Evolutionary conservation across 768 basidiomycete genomes (phyloP).

Genomic region (Asterophora parasitica): DNA sequence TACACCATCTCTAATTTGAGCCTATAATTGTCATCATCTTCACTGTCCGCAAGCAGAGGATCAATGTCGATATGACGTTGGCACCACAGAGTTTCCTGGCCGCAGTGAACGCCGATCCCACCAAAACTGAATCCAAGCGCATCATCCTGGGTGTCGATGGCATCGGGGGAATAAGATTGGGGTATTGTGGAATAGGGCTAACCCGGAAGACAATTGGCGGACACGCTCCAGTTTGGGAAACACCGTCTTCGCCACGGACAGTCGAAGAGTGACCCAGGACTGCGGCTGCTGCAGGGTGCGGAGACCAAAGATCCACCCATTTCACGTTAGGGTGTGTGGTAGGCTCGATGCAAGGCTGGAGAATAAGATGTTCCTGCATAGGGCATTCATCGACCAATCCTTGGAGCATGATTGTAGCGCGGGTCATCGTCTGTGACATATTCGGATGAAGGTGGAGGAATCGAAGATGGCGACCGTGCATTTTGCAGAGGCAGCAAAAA

Average conservation of each 20-base stretch:
- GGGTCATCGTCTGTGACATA: neutral
- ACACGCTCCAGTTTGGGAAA: slow-evolving; percentile 6
- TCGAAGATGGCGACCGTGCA: slow-evolving; percentile 2
- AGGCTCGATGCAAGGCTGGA: slow-evolving; percentile 2
- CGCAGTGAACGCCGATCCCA: slow-evolving; percentile 3
- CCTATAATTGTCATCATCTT: too few relatives aligned
- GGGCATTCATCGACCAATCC: slow-evolving; percentile 6
- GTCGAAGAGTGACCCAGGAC: neutral
- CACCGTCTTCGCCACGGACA: neutral
- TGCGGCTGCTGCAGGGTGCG: slow-evolving; percentile 2
- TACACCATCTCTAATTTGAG: too few relatives aligned
- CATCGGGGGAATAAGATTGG: slow-evolving; percentile 1
- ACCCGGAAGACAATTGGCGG: slow-evolving; percentile 5
- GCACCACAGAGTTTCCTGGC: neutral
- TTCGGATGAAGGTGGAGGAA: slow-evolving; percentile 9
- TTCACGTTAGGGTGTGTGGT: slow-evolving; percentile 7
- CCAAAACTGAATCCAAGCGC: neutral
- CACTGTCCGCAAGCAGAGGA: neutral
- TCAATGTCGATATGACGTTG: slow-evolving; percentile 1
- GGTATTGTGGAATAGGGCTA: slow-evolving; percentile 6
- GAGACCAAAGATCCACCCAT: slow-evolving; percentile 10
- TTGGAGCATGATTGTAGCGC: slow-evolving; percentile 2
- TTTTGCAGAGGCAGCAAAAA: neutral
- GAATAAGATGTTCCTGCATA: slow-evolving; percentile 11
- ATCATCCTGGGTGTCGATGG: neutral